A percentile compares a stretch with the other conserved stretches of the same genome.
These are phyloP conservation scores for Nyctanthes arbortristis DNA, from an alignment of 257 asterid genomes.

Conservation along the genomic window DNA sequence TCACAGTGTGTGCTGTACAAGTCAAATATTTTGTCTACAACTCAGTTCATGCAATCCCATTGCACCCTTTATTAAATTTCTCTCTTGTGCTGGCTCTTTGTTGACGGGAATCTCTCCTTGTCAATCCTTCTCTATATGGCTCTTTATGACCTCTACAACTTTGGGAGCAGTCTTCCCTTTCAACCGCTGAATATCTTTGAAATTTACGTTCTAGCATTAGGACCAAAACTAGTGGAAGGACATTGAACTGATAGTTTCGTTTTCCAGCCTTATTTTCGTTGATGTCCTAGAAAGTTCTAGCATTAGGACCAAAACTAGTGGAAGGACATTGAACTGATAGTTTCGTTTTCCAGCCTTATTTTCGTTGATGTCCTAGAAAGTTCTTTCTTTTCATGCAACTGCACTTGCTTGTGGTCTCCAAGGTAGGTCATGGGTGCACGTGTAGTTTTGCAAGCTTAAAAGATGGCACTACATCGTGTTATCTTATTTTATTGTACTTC, in stretches of 20 bases:
- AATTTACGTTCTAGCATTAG: neutral
- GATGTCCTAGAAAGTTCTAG: neutral
- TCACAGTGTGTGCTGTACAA: neutral
- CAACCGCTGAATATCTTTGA: neutral
- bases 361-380: neutral
- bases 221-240: neutral
- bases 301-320: neutral
- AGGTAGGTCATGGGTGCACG: neutral
- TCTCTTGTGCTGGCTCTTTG: neutral
- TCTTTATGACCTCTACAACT: too few species aligned
- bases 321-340: neutral
- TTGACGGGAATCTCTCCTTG: neutral
- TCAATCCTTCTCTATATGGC: neutral
- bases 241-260: neutral
- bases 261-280: neutral
- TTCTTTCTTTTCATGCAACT: neutral
- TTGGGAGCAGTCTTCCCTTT: neutral
- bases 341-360: neutral
- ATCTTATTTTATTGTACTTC: neutral
- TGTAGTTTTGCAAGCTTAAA: neutral
- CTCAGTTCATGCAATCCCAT: neutral
- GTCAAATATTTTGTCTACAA: neutral
- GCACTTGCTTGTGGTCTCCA: neutral
- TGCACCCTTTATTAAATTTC: neutral
- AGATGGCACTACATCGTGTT: neutral